Conservation (phyloP, 352 stramenopile genomes). For the Phytophthora pluvialis region DNA sequence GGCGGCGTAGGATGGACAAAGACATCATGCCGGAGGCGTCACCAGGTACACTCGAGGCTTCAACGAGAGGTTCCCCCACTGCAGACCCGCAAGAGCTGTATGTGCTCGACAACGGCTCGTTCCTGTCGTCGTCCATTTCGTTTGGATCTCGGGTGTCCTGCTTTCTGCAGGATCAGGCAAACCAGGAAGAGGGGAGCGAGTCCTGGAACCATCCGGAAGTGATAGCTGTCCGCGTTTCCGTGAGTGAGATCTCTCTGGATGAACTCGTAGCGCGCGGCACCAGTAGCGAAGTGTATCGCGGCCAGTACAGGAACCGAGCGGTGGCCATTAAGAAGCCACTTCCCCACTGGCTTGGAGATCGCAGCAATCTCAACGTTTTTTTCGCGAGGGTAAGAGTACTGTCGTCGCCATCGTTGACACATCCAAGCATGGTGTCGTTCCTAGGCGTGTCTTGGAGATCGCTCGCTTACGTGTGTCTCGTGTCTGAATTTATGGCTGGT, state of each 20-base stretch:
- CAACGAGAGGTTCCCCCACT: conserved; percentile 5
- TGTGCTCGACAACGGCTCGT: conserved; percentile 22
- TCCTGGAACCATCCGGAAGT: conserved; percentile 39
- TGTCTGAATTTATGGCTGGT: conserved; percentile 67
- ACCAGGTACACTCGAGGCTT: conserved; percentile 26
- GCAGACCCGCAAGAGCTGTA: conserved; percentile 25
- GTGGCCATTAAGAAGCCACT: conserved; percentile 71
- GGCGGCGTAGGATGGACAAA: conserved; percentile 27
- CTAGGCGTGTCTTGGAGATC: conserved; percentile 61
- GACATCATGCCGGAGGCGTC: conserved; percentile 6
- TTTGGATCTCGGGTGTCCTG: conserved; percentile 25
- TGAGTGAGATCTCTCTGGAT: conserved; percentile 34
- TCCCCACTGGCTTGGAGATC: conserved; percentile 47
- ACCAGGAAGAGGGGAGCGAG: conserved; percentile 5
- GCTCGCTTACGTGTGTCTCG: conserved; percentile 49
- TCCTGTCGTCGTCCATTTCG: conserved; percentile 28
- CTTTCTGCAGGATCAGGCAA: conserved; percentile 12
- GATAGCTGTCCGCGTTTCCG: conserved; percentile 22
- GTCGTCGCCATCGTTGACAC: conserved; percentile 45
- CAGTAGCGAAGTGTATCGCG: conserved; percentile 70
- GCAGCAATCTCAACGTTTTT: conserved; percentile 50
- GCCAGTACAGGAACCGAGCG: conserved; percentile 38
- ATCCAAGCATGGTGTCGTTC: conserved; percentile 53
- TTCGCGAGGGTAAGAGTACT: conserved; percentile 51
- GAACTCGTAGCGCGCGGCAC: conserved; percentile 40